These are phyloP conservation scores for Erigeron canadensis DNA, from an alignment of 129 eudicot species.

Conservation along the genomic window DNA sequence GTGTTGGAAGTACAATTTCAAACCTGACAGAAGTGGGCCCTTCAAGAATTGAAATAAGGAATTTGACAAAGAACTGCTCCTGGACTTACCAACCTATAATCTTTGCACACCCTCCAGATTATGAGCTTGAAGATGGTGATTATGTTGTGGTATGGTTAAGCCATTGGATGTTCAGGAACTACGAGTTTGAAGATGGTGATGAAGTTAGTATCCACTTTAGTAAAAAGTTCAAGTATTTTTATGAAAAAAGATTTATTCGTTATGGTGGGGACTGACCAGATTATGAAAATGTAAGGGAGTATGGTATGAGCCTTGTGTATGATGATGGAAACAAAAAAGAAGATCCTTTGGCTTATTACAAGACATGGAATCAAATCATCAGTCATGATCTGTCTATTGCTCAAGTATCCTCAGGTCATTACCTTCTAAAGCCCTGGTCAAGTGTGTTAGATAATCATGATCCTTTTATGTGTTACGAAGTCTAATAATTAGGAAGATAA, in stretches of 20 bases:
- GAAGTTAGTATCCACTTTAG: not conserved
- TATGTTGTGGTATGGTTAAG: not conserved
- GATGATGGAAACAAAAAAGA: not conserved
- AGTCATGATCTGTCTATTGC: not conserved
- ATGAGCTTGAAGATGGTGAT: not conserved
- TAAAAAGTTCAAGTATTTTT: not conserved
- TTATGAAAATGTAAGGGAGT: not conserved
- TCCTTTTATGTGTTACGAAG: no score
- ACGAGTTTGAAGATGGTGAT: constrained; percentile 19
- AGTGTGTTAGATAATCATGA: no score
- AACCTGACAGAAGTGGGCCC: not conserved
- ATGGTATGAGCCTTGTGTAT: not conserved
- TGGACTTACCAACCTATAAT: not conserved
- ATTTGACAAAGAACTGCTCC: not conserved
- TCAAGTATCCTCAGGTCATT: not conserved
- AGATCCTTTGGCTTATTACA: constrained; percentile 9
- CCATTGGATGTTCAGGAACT: constrained; percentile 10
- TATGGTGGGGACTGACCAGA: no score
- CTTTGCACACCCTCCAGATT: not conserved
- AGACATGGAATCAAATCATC: not conserved
- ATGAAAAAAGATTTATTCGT: no score
- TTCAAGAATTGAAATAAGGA: not conserved
- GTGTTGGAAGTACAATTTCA: not conserved
- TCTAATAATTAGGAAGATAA: no score
- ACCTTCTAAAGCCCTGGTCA: not conserved